Evolutionary conservation across 495 filamentous ascomycete genomes (phyloP), one percentile per base, ranked within the genome.

Genomic region (Cetradonia linearis): DNA sequence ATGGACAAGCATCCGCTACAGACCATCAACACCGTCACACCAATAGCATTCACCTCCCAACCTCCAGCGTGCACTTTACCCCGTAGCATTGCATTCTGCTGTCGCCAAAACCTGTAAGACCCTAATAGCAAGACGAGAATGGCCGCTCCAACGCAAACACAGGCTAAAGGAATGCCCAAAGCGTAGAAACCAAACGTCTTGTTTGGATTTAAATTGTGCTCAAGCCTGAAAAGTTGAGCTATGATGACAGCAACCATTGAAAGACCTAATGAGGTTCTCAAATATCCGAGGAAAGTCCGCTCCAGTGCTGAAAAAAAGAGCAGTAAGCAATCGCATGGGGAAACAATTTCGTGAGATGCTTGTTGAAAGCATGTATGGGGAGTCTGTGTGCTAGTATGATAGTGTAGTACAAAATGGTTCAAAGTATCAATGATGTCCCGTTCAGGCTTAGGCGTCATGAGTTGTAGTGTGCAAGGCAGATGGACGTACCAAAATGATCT

Each of bases 201-300:
- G 18, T 75, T 69, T 11, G 72, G 72, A 16, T 64, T 64, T 14
- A 70, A 58, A 7, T 69, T 55, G 65, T 79, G 78, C 64, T 88
- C 83, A 4, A 91, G 77, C 56, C 82, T 76, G 66, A 85, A 86
- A 7, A 90, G 78, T 67, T 91, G 86, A 0, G 86, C 81, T 40
- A 86, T 75, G 28, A 83, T 65, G 7, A 84, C 80, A 47, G 83
- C 81, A 55, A 83, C 74, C 71, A 91, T 84, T 6, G 86, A 79
- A 27, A 92, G 73, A 8, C 81, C 74, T 28, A 86, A 70, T 0
- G 86, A 87, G 9, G 87, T 90, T 55, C 87, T 83, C 46, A 89
- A 76, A 71, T 91, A 91, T 54, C 77, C 83, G 48, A 92, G 82
- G 68, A 86, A 92, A 37, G 87, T 93, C 60, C 87, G 76, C 71